Conservation (phyloP, 257 asterid genomes). For the Nicotiana obtusifolia region DNA sequence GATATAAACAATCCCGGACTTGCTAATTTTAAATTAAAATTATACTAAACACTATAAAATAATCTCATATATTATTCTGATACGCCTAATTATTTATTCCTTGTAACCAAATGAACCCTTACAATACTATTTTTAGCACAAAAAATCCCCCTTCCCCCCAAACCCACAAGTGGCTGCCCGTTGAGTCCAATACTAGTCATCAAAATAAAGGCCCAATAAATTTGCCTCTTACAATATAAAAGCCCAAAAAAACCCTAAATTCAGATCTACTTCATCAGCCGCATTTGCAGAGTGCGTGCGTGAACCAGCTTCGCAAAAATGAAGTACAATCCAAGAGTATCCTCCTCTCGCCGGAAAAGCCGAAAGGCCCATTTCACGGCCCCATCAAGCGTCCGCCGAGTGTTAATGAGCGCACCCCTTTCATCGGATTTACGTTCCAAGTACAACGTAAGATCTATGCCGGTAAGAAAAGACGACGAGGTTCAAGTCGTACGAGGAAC, state of each 20-base stretch:
- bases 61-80: too few relatives aligned
- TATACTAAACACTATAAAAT: too few relatives aligned
- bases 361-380: conserved; percentile 79
- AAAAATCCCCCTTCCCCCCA: too few relatives aligned
- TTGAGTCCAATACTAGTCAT: too few relatives aligned
- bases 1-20: too few relatives aligned
- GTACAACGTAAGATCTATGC: conserved; percentile 67
- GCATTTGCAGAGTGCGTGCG: conserved; percentile 8
- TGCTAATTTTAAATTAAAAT: too few relatives aligned
- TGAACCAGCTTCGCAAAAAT: conserved; percentile 25
- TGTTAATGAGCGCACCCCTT: conserved; percentile 63
- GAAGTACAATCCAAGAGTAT: conserved; percentile 68
- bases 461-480: conserved; percentile 77
- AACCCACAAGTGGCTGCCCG: too few relatives aligned
- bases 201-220: not conserved
- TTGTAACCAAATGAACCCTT: too few relatives aligned
- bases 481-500: conserved; percentile 71
- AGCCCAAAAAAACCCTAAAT: conserved; percentile 15
- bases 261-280: not conserved
- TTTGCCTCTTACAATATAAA: too few relatives aligned
- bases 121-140: too few relatives aligned
- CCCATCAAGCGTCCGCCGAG: conserved; percentile 69
- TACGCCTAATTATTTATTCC: too few relatives aligned
- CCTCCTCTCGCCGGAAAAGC: conserved; percentile 72
- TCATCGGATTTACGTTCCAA: conserved; percentile 52